Base-by-base conservation (phyloP, 306 rosid genomes). In the Vachellia pachyceras region DNA sequence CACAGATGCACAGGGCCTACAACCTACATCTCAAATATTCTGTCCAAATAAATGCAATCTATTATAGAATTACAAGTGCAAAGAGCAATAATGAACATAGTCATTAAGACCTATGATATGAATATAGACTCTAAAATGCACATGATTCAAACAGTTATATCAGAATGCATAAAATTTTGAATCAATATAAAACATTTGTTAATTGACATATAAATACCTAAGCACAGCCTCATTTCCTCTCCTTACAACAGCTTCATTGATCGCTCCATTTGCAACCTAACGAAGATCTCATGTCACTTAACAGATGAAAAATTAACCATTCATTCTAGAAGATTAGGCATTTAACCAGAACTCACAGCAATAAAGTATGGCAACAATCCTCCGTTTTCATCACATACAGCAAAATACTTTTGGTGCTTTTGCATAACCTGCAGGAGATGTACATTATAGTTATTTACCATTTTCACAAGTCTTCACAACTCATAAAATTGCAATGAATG, bases 151-250 rank as follows among this genome's bases (percentile, higher is more conserved):
- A 57, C 17, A 58, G 7, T 58, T 8, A 3, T 58, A 23, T 22
- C 5, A 39, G 7, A 54, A 14, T 23, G 18, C 66, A 22, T 37
- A 61, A 3, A 77, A 10, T 67, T 65, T 64, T 80, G 33, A 58
- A 47, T 42, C 42, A 60, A 40, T 52, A 68, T n/a, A 78, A n/a
- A 78, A 42, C 80, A 75, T 20, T 54, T 29, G 40, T 29, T 44
- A 69, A 46, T 41, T 73, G 60, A 73, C 73, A 77, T 11, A 66
- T 54, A 22, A 75, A 72, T 82, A 93, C 99, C 99, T 85, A 60
- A 95, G 92, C 80, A 91, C 99, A 77, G 97, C 97, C 85, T 95
- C 99, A 85, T 95, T 95, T 91, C 97, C 99, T 82, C 88, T 92
- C 86, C 88, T 90, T 36, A 95, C 99, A 7, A 82, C 85, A 47